These are phyloP conservation scores for Ustilago lituana DNA, from an alignment of 1,284 basidiomycete genomes.

Conservation along the genomic window DNA sequence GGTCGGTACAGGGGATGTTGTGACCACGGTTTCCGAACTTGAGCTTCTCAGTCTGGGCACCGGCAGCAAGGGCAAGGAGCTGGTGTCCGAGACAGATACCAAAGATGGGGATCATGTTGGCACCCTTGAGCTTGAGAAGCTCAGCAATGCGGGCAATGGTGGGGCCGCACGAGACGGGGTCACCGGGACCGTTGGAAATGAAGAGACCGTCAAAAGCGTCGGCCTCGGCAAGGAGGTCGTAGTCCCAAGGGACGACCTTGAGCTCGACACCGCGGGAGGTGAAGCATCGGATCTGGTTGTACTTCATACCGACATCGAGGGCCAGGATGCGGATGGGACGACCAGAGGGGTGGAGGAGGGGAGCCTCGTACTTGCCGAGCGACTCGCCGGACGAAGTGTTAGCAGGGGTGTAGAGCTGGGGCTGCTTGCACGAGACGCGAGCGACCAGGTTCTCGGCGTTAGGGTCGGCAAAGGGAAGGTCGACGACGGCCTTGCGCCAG, in stretches of 20 bases:
- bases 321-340: slow-evolving; percentile 86
- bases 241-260: slow-evolving; percentile 97
- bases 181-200: slow-evolving; percentile 97
- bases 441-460: slow-evolving; percentile 92
- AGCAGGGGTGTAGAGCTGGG: slow-evolving; percentile 74
- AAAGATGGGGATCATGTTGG: slow-evolving; percentile 85
- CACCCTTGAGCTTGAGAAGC: slow-evolving; percentile 73
- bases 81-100: slow-evolving; percentile 99
- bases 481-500: slow-evolving; percentile 85
- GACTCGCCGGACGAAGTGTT: slow-evolving; percentile 67
- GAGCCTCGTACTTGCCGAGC: slow-evolving; percentile 67
- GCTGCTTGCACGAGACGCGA: slow-evolving; percentile 78
- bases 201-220: slow-evolving; percentile 94
- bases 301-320: slow-evolving; percentile 98
- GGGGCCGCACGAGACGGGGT: slow-evolving; percentile 78
- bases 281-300: slow-evolving; percentile 98
- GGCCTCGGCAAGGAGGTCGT: slow-evolving; percentile 79
- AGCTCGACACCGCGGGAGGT: slow-evolving; percentile 90
- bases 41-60: slow-evolving; percentile 95
- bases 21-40: slow-evolving; percentile 99
- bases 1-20: slow-evolving; percentile 97
- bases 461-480: slow-evolving; percentile 86
- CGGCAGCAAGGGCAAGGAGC: slow-evolving; percentile 91
- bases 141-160: slow-evolving; percentile 80
- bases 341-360: slow-evolving; percentile 78